Evolutionary conservation across 805 yeast genomes (phyloP).

Genomic region (Teunomyces stri): DNA sequence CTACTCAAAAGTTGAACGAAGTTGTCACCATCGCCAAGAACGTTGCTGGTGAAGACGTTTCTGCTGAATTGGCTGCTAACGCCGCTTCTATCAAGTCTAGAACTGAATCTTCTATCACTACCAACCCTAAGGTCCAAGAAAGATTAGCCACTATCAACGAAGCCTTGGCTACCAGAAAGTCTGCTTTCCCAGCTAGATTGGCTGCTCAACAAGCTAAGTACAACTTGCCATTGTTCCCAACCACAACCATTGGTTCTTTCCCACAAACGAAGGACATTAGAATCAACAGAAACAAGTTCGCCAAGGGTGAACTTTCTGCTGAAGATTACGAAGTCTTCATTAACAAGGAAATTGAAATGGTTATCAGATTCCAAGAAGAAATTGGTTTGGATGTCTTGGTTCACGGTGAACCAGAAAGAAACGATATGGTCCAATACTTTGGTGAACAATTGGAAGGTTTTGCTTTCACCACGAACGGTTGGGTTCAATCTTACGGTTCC

Average conservation of each 20-base stretch:
- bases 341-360: conserved; percentile 92
- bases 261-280: conserved; percentile 99
- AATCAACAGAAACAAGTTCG: conserved; percentile 95
- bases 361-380: conserved; percentile 98
- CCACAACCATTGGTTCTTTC: conserved; percentile 99
- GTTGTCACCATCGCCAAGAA: conserved; percentile 89
- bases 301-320: conserved; percentile 93
- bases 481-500: conserved; percentile 99
- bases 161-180: conserved; percentile 76
- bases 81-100: conserved; percentile 84
- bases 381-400: conserved; percentile 97
- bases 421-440: conserved; percentile 99
- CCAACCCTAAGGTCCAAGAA: conserved; percentile 84
- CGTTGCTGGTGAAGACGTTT: conserved; percentile 77
- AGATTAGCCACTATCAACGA: conserved; percentile 78
- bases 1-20: conserved; percentile 92
- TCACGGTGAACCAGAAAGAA: conserved; percentile 99
- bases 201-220: conserved; percentile 81
- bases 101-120: conserved; percentile 82
- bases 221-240: conserved; percentile 98
- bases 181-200: conserved; percentile 85
- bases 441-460: conserved; percentile 99
- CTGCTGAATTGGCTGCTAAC: conserved; percentile 78
- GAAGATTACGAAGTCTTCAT: conserved; percentile 96
- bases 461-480: conserved; percentile 98